Base-by-base conservation (phyloP, 1,284 basidiomycete genomes). In the Ustilago vetiveriae region DNA sequence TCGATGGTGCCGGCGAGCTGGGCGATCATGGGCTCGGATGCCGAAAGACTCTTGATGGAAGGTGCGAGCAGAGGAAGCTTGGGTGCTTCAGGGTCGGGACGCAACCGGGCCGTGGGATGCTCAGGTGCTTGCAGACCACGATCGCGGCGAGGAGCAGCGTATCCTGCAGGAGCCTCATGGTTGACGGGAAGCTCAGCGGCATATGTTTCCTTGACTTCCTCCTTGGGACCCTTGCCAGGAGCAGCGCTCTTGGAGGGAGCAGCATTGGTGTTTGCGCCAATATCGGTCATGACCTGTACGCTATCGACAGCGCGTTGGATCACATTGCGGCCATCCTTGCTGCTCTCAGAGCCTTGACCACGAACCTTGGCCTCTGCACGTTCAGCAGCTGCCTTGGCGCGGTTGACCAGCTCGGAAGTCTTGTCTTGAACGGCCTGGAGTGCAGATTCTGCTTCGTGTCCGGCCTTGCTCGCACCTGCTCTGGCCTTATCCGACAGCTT, bases 1-100 rank as follows among this genome's bases (percentile, higher is more conserved):
- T 98, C 95, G 75, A 98, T 98, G 38, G 93, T 95, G 13, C 88
- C 87, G 4, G 94, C 95, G 16, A 98, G 88, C 82, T 97, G 92
- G 1, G 89, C 86, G 64, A 98, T 90, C 77, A 97, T 89, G 16
- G 95, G 94, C 79, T 87, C 86, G 73, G 95, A 91, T 6, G 89
- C 89, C 38, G 86, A 86, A 47, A 94, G 86, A 52, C 89, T 89
- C 52, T 88, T 87, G 54, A 98, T 88, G 32, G 88, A 86, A 5
- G 94, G 92, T 0, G 92, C 90, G 62, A 98, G 85, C 39, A 91
- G 87, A 36, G 94, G 92, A 43, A 82, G 72, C 48, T 69, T 65
- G 41, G 76, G 76, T 35, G 75, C 71, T 26, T 65, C 37, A 4
- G 79, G 78, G 40, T 80, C 75, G 1, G 72, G 54, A 8, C 78